Evolutionary conservation across 352 stramenopile genomes (phyloP), one percentile per base, ranked within the genome.

Genomic region (Phytophthora kernoviae): DNA sequence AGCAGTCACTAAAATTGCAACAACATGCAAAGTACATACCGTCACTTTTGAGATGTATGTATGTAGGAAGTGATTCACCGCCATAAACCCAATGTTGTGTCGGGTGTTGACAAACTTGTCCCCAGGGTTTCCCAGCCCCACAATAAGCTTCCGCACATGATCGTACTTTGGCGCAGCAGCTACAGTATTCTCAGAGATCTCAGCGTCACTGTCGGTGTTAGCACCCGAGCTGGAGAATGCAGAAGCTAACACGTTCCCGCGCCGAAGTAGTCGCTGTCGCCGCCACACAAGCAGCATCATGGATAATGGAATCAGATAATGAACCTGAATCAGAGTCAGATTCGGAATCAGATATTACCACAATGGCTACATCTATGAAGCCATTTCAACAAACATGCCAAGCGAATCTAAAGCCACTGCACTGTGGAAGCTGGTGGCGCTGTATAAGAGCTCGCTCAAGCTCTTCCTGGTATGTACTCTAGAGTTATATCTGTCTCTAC

Each of bases 121-220:
- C 50, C 85, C 84, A 6, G 87, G 85, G 53, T 96, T 96, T 30
- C 87, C 87, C 42, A 96, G 58, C n/a, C 87, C 87, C 3, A 96
- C 87, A 34, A 96, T 61, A 26, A 96, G 69, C 55, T 93, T 93
- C 52, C 84, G 84, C 41, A 91, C 77, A 46, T 89, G 64, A 22
- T 90, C 73, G 60, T 86, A 90, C 70, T 81, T 84, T 21, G 57
- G 45, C 21, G 68, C 33, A 33, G 43, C 36, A 4, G 40, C 34
- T 5, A 43, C 24, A 15, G 30, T 24, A 41, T 3, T 45, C 44
- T 63, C 43, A 15, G 30, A 27, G 5, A 4, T 22, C 5, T 39
- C 37, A 20, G 10, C 12, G 24, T 36, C 42, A 22, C 20, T 20
- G 2, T 1, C 15, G 1, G 26, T 15, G 2, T 27, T 30, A 26